Evolutionary conservation across 2,329 filamentous ascomycete species (phyloP), one percentile per base, ranked within the genome.

Genomic region (Balansia obtecta): DNA sequence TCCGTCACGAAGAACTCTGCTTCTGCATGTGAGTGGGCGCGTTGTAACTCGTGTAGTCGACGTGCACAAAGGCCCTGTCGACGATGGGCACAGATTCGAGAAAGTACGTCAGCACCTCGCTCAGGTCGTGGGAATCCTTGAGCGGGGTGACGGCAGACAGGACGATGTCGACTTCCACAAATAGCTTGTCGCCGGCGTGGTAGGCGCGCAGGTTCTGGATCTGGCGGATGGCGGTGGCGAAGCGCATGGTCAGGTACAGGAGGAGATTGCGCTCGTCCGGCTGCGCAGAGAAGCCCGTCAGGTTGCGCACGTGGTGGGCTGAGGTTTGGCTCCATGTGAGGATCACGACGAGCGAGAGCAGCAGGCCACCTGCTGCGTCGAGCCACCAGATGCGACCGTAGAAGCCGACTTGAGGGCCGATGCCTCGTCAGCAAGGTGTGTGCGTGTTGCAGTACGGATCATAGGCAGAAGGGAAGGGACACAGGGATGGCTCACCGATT

Each of bases 211-310:
- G 70, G 33, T 88, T 88, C 63, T 93, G 88, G 53, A 94, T 93
- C 63, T 88, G 83, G 61, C 80, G 82, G 61, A 96, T 94, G 12
- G 86, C 85, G 57, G 86, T 88, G 44, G 89, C 89, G 63, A 95
- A 95, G 18, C 90, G 85, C 86, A 95, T 95, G 1, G 89, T 93
- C 57, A 95, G 77, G 68, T 96, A 96, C 1, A 95, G 74, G 20
- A 95, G 68, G 45, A 95, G 79, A 62, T 93, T 95, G 32, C 89
- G 78, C 69, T 93, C 84, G 58, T 91, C 86, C 0, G 86, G 83
- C 1, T 82, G 81, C 5, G 87, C 86, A 0, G 85, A 85, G 58
- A 86, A 86, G 16, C 88, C 88, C 0, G 84, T 86, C 32, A 93
- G 70, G 60, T 91, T 88, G 61, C 85, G 81, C 61, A 93, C 88